phyloP scores from a whole-genome alignment of 1,139 yeast genomes.

The Suzukiozyma palmioleophila region DNA sequence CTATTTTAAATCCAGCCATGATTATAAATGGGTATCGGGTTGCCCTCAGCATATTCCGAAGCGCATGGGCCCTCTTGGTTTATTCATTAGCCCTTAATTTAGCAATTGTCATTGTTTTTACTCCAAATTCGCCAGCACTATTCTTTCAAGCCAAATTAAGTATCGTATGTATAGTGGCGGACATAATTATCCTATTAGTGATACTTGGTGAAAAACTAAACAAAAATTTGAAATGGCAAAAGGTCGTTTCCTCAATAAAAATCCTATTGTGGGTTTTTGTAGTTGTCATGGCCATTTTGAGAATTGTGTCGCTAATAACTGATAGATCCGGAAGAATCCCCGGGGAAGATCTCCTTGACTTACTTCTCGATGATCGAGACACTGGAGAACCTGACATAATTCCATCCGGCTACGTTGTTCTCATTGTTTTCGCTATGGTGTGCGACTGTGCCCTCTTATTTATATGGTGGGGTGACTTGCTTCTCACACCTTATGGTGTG shows the following conservation, averaged over 20 bases:
- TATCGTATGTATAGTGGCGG: slow-evolving; percentile 2
- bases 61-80: slow-evolving; percentile 7
- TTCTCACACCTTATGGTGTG: slow-evolving; percentile 10
- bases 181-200: slow-evolving; percentile 6
- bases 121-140: slow-evolving; percentile 6
- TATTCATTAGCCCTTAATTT: slow-evolving; percentile 9
- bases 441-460: slow-evolving; percentile 12
- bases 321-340: neutral
- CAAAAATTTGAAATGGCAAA: neutral
- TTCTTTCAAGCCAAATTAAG: slow-evolving; percentile 3
- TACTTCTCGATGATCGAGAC: neutral
- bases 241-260: too few relatives aligned
- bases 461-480: slow-evolving; percentile 12
- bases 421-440: slow-evolving; percentile 10
- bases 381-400: neutral
- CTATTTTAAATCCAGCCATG: neutral
- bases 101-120: slow-evolving; percentile 6
- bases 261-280: neutral
- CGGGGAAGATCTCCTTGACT: neutral
- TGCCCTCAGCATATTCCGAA: slow-evolving; percentile 1
- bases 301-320: neutral
- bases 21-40: neutral
- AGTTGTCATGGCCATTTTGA: neutral
- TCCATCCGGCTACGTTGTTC: slow-evolving; percentile 6
- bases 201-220: slow-evolving; percentile 4